A percentile compares a stretch with the other conserved stretches of the same genome.
phyloP scores from a whole-genome alignment of 2,329 filamentous ascomycete species.

The Acrocalymma vagum region DNA sequence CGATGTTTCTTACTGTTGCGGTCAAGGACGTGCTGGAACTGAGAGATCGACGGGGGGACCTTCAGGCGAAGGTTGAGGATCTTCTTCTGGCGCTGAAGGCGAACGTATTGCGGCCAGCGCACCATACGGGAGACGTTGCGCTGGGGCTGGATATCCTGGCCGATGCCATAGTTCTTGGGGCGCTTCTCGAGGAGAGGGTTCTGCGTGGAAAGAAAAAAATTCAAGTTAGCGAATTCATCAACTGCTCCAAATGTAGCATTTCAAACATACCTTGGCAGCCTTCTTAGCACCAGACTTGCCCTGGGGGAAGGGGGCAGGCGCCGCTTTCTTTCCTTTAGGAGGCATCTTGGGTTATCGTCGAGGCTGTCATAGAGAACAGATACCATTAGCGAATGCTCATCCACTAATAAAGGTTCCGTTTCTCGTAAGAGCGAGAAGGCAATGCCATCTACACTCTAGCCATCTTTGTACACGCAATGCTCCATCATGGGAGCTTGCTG shows the following conservation, averaged over 20 bases:
- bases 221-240: slow-evolving; percentile 4
- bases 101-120: slow-evolving; percentile 95
- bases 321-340: slow-evolving; percentile 98
- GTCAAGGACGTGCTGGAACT: slow-evolving; percentile 93
- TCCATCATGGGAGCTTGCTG: slow-evolving; percentile 41
- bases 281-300: slow-evolving; percentile 85
- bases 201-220: slow-evolving; percentile 57
- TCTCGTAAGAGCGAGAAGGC: slow-evolving; percentile 49
- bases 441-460: slow-evolving; percentile 49
- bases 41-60: slow-evolving; percentile 95
- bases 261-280: slow-evolving; percentile 84
- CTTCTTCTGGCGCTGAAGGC: slow-evolving; percentile 93
- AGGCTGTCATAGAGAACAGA: slow-evolving; percentile 99
- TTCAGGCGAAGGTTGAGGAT: slow-evolving; percentile 98
- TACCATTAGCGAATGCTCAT: slow-evolving; percentile 88
- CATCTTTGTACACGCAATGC: slow-evolving; percentile 45
- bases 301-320: slow-evolving; percentile 75
- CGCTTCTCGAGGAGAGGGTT: slow-evolving; percentile 99
- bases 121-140: slow-evolving; percentile 81
- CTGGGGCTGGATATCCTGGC: slow-evolving; percentile 87
- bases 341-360: slow-evolving; percentile 58
- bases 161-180: slow-evolving; percentile 96
- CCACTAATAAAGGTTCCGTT: slow-evolving; percentile 67
- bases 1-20: slow-evolving; percentile 41
- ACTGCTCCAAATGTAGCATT: too few relatives aligned